Base-by-base conservation (phyloP, 2,329 filamentous ascomycete genomes). In the Aschersonia sp. region DNA sequence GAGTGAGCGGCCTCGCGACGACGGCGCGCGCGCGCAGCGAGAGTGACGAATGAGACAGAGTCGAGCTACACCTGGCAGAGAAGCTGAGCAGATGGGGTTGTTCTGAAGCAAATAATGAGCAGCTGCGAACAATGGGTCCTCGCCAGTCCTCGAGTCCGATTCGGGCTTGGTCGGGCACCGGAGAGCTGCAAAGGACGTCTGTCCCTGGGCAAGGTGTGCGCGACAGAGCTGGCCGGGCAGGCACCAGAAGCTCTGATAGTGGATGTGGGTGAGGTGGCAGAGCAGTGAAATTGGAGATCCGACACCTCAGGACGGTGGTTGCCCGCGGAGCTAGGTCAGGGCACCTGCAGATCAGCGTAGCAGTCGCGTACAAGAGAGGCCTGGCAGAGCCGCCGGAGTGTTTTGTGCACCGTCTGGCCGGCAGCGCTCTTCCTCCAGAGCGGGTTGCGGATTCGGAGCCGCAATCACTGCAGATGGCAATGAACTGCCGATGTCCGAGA, bases 191-290 rank as follows among this genome's bases (percentile, higher is more conserved):
- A 41, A 41, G 45, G 31, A 40, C 39, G 42, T 45, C 63, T 63
- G 67, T 59, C 65, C 64, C 66, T 66, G 60, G 63, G 65, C 62
- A 66, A 44, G 56, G 50, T 47, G 66, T 62, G 64, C 61, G 65
- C 57, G 59, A 58, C 62, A 62, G 62, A 62, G 67, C 64, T 65
- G 62, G 64, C 65, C 68, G 66, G 63, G 61, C 62, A 69, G 63
- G 53, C 60, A 62, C 65, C 66, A 68, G 72, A 73, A 73, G 68
- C 71, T 74, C 72, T 73, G 68, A 70, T 67, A 70, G 72, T 73
- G 72, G 66, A 73, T 68, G 65, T 68, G 74, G 79, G 9, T 46
- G 76, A 71, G 76, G 70, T 79, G 76, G 75, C 76, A 79, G 58
- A 65, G 58, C 59, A 63, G 62, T 65, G 68, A 66, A 65, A 72